Base-by-base conservation (phyloP, 1,284 basidiomycete species). In the Trametes pubescens region DNA sequence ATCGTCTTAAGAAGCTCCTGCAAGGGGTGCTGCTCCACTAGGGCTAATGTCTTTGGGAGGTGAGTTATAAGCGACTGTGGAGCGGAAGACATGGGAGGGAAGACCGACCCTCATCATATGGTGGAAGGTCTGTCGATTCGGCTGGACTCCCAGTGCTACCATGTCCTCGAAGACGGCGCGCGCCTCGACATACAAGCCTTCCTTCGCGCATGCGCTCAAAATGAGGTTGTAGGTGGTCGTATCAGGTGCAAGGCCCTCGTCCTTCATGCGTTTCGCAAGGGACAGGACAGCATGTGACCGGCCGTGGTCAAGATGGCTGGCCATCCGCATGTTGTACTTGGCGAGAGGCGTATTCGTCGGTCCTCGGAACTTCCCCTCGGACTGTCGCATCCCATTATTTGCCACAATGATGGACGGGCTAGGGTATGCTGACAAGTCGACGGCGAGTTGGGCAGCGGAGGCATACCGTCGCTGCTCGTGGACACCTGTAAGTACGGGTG, bases 101-200 rank as follows among this genome's bases (percentile, higher is more conserved):
- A 18, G 49, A 64, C 54, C 71, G 73, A 91, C 91, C 66, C 83
- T 74, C 59, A 95, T 77, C 18, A 95, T 79, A 48, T 82, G 77
- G 66, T 91, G 87, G 76, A 89, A 92, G 4, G 86, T 84, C 59
- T 83, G 79, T 2, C 81, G 69, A 64, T 88, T 82, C 1, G 88
- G 91, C 22, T 73, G 66, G 32, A 95, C 71, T 1, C 84, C 86
- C 55, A 85, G 71, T 16, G 83, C 77, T 24, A 81, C 60, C 84
- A 94, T 93, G 69, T 95, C 93, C 34, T 90, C 86, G 51, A 92
- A 79, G 29, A 92, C 83, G 8, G 91, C 92, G 79, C 86, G 85
- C 4, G 88, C 86, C 60, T 91, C 86, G 24, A 79, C 63, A 69
- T 78, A 77, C 18, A 80, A 69, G 2, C 75, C 77, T 34, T 80